Conservation (phyloP, 2,329 filamentous ascomycete genomes). For the Capronia epimyces region DNA sequence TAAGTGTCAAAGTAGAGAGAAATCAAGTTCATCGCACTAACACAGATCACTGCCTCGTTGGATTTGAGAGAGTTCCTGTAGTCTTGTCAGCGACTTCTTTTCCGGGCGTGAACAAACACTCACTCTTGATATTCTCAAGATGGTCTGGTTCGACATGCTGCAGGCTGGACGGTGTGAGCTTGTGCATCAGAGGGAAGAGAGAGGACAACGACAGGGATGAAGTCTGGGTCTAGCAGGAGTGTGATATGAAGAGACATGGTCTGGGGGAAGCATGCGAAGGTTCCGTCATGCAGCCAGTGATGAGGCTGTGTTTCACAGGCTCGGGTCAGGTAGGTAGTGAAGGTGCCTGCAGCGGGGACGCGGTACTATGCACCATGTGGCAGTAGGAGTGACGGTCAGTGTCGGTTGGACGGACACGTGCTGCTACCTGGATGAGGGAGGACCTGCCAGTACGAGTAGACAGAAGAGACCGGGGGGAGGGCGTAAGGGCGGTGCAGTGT, state of each 20-base stretch:
- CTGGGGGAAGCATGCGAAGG: neutral
- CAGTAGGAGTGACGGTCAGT: neutral
- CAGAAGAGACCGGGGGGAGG: slow-evolving; percentile 58
- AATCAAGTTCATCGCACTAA: slow-evolving; percentile 42
- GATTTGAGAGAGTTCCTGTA: slow-evolving; percentile 75
- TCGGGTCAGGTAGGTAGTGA: neutral
- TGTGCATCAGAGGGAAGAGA: slow-evolving; percentile 5
- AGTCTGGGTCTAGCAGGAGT: slow-evolving; percentile 1
- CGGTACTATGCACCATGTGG: neutral
- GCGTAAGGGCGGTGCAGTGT: slow-evolving; percentile 36
- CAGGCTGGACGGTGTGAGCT: neutral
- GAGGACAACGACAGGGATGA: neutral
- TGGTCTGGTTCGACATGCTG: slow-evolving; percentile 73
- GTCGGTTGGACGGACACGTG: neutral
- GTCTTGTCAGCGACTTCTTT: slow-evolving; percentile 21
- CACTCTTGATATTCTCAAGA: slow-evolving; percentile 81
- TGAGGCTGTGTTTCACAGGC: slow-evolving; percentile 23
- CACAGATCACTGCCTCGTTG: slow-evolving; percentile 79
- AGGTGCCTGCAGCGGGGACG: slow-evolving; percentile 7
- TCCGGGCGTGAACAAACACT: slow-evolving; percentile 28
- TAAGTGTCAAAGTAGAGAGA: slow-evolving; percentile 3
- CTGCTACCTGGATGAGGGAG: neutral
- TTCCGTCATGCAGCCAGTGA: neutral
- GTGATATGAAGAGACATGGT: slow-evolving; percentile 15
- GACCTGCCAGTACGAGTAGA: neutral